phyloP scores from a whole-genome alignment of 1,139 yeast species.

The Groenewaldozyma sp. region DNA sequence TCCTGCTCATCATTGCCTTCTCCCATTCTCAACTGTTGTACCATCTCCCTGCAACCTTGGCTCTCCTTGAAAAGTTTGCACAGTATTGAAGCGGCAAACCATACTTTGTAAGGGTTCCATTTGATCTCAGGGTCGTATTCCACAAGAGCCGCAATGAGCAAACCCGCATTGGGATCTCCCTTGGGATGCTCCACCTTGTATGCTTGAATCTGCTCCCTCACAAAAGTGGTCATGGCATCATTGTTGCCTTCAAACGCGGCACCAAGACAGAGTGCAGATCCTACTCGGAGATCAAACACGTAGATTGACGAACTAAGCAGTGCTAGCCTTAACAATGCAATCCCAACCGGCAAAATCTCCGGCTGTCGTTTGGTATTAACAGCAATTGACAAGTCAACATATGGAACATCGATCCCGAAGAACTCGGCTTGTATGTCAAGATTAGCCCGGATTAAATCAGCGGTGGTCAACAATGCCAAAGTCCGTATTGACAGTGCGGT shows the following conservation, averaged over 20 bases:
- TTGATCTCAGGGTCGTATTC: slow-evolving; percentile 71
- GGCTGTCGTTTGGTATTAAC: slow-evolving; percentile 23
- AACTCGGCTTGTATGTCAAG: slow-evolving; percentile 56
- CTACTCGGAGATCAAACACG: slow-evolving; percentile 68
- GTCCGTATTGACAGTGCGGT: slow-evolving; percentile 59
- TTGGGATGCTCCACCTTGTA: slow-evolving; percentile 29
- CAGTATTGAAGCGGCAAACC: slow-evolving; percentile 73
- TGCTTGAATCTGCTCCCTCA: slow-evolving; percentile 53
- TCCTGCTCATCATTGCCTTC: background rate
- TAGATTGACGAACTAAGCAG: slow-evolving; percentile 73
- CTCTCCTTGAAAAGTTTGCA: slow-evolving; percentile 52
- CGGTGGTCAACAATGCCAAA: slow-evolving; percentile 61
- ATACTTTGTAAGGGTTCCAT: slow-evolving; percentile 75
- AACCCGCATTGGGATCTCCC: slow-evolving; percentile 2
- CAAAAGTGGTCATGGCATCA: slow-evolving; percentile 50
- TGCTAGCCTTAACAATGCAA: slow-evolving; percentile 76
- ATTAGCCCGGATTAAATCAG: slow-evolving; percentile 64
- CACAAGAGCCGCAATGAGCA: slow-evolving; percentile 54
- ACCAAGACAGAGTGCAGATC: slow-evolving; percentile 55
- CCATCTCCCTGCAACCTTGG: slow-evolving; percentile 1
- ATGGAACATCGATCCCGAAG: slow-evolving; percentile 82
- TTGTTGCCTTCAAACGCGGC: slow-evolving; percentile 60
- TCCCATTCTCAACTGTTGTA: background rate
- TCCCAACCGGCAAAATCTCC: slow-evolving; percentile 51
- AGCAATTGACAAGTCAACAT: slow-evolving; percentile 73